phyloP scores from a whole-genome alignment of 2,329 filamentous ascomycete genomes.

The Torrubiellomyces zombiae region DNA sequence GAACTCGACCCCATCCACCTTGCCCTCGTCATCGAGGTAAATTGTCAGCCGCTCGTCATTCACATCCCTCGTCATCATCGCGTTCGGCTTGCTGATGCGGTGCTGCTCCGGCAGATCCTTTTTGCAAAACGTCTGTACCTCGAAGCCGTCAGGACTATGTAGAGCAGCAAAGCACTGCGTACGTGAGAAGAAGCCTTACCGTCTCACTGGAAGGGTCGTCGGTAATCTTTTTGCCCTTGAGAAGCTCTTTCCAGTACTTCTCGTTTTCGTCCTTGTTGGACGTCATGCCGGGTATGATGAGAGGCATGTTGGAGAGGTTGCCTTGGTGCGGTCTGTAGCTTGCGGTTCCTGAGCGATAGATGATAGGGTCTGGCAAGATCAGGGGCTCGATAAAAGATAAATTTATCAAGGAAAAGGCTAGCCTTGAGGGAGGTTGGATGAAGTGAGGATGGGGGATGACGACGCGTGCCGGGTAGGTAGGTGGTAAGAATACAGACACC shows the following conservation, averaged over 20 bases:
- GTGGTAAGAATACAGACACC: too few relatives aligned
- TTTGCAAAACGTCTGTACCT: slow-evolving; percentile 39
- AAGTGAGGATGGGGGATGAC: too few relatives aligned
- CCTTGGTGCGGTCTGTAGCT: too few relatives aligned
- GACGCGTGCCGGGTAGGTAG: too few relatives aligned
- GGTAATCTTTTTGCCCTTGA: slow-evolving; percentile 45
- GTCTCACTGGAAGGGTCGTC: slow-evolving; percentile 33
- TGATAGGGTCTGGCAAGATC: too few relatives aligned
- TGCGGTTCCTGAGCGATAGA: too few relatives aligned
- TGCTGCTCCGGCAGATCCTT: slow-evolving; percentile 38
- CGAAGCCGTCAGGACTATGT: too few relatives aligned
- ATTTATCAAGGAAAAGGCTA: too few relatives aligned
- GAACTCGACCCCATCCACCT: too few relatives aligned
- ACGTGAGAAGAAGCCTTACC: slow-evolving; percentile 19
- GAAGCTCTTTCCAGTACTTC: slow-evolving; percentile 43
- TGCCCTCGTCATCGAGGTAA: slow-evolving; percentile 41
- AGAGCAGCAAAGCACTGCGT: neutral
- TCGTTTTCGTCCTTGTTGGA: slow-evolving; percentile 27
- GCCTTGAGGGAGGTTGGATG: too few relatives aligned
- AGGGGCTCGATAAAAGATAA: too few relatives aligned
- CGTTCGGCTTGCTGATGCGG: slow-evolving; percentile 38
- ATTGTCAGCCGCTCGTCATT: slow-evolving; percentile 39
- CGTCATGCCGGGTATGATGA: slow-evolving; percentile 43
- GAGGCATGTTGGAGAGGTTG: slow-evolving; percentile 36
- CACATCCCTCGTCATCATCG: slow-evolving; percentile 42